Evolutionary conservation across 257 asterid species (phyloP), one percentile per base, ranked within the genome.

Genomic region (Schizonepeta tenuifolia): DNA sequence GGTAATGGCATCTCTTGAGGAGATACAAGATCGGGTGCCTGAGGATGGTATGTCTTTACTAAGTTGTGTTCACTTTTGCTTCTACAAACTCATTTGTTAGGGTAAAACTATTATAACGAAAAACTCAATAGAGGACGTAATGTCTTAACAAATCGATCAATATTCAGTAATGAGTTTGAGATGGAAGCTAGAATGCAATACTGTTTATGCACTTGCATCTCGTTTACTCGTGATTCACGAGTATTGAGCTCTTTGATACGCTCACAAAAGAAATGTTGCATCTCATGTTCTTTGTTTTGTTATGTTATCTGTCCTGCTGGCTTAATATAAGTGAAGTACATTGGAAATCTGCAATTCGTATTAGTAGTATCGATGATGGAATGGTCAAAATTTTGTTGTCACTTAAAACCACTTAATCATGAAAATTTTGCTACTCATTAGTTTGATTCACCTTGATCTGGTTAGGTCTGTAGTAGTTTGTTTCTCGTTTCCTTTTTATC

Each of bases 1-100:
- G 64, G 54, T 91, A 73, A 94, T 94, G 97, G 72, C 84, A 26
- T 46, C 50, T 75, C 97, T 94, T 46, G 99, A 94, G 80, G 92
- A 81, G 66, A 83, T 72, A 71, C 83, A 78, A 77, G 90, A 84
- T 57, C 61, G 72, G 40, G 88, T 89, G 80, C 89, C 96, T 59
- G 99, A 88, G 77, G 96, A 88, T 49, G 97, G 99, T 91, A 91
- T 33, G 87, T 57, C 65, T 38, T 59, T 61, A 18, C 61, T 70
- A 59, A 43, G 38, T 13, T 57, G 41, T 26, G 35, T 69, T 49
- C 59, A 36, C 56, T 51, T 13, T 63, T 40, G n/a, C 65, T 31
- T 53, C 49, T 60, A 15, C 31, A 2, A 51, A 51, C 41, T 38
- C 10, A 38, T 40, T 50, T 18, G 41, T 22, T 56, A 7, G 65